Conservation (phyloP, 352 stramenopile species). For the Elongisporangium prolatum region DNA sequence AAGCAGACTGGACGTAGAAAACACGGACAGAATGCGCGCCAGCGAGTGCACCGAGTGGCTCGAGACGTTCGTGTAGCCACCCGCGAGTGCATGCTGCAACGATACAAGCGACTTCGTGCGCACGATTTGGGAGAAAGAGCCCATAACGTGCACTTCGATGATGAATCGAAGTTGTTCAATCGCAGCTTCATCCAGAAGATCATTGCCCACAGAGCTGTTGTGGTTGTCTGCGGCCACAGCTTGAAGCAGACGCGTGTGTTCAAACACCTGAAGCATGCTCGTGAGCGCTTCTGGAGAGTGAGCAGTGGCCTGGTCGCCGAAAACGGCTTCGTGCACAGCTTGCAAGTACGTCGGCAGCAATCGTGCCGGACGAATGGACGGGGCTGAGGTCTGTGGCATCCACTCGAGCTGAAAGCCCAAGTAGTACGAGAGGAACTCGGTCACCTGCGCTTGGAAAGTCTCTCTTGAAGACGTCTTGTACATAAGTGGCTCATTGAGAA, state of each 20-base stretch:
- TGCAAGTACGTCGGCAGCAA: slow-evolving; percentile 24
- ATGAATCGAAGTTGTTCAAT: slow-evolving; percentile 60
- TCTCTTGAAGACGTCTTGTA: slow-evolving; percentile 58
- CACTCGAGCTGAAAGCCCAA: slow-evolving; percentile 24
- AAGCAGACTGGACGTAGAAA: slow-evolving; percentile 33
- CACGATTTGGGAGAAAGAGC: slow-evolving; percentile 68
- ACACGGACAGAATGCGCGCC: slow-evolving; percentile 46
- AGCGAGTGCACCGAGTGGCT: slow-evolving; percentile 33
- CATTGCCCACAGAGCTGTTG: neutral
- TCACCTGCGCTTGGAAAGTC: slow-evolving; percentile 28
- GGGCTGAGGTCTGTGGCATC: slow-evolving; percentile 2
- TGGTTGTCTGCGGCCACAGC: neutral
- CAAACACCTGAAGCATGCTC: slow-evolving; percentile 60
- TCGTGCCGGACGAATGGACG: neutral
- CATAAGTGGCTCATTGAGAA: slow-evolving; percentile 66
- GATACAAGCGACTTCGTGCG: slow-evolving; percentile 42
- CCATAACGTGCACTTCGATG: slow-evolving; percentile 69
- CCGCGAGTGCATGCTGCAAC: slow-evolving; percentile 45
- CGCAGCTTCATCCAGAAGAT: slow-evolving; percentile 24
- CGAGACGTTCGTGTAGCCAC: slow-evolving; percentile 35
- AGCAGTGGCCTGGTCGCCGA: slow-evolving; percentile 33
- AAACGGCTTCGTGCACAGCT: slow-evolving; percentile 42
- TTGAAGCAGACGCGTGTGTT: slow-evolving; percentile 19
- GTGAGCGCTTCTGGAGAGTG: slow-evolving; percentile 74
- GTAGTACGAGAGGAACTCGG: slow-evolving; percentile 32